Evolutionary conservation across 106 monocot genomes (phyloP).

Genomic region (Allium sativum): DNA sequence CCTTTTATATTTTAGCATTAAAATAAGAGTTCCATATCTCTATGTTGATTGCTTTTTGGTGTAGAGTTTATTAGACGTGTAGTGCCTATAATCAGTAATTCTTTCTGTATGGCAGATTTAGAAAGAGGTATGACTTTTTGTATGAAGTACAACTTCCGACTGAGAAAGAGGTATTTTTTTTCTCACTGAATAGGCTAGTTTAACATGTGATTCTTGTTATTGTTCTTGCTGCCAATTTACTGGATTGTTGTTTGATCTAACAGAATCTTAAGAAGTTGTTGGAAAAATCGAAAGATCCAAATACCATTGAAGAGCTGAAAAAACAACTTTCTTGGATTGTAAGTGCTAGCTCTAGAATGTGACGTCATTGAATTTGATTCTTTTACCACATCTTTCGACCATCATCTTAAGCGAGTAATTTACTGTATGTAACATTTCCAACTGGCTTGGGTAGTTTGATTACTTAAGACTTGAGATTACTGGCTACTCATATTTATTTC

Average conservation of each 20-base stretch:
- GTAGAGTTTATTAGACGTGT: neutral
- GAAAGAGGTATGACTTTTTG: conserved; percentile 75
- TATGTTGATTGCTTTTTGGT: neutral
- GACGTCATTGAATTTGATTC: neutral
- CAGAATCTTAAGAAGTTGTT: conserved; percentile 72
- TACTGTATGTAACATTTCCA: no score
- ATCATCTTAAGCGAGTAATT: no score
- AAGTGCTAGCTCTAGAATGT: conserved; percentile 20
- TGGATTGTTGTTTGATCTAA: neutral
- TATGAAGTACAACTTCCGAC: conserved; percentile 75
- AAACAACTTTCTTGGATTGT: conserved; percentile 76
- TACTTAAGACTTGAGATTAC: no score
- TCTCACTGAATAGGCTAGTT: neutral
- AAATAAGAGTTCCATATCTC: neutral
- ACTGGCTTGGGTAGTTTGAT: no score
- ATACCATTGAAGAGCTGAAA: conserved; percentile 46
- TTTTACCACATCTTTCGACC: no score
- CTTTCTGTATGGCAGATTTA: conserved; percentile 33
- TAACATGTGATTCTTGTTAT: neutral
- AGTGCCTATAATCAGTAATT: neutral
- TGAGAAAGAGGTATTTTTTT: conserved; percentile 57
- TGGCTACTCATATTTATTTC: no score
- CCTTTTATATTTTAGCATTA: neutral
- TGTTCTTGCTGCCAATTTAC: neutral
- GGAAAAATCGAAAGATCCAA: conserved; percentile 55